These are phyloP conservation scores for Diplodia seriata DNA, from an alignment of 2,329 filamentous ascomycete genomes.

Conservation along the genomic window DNA sequence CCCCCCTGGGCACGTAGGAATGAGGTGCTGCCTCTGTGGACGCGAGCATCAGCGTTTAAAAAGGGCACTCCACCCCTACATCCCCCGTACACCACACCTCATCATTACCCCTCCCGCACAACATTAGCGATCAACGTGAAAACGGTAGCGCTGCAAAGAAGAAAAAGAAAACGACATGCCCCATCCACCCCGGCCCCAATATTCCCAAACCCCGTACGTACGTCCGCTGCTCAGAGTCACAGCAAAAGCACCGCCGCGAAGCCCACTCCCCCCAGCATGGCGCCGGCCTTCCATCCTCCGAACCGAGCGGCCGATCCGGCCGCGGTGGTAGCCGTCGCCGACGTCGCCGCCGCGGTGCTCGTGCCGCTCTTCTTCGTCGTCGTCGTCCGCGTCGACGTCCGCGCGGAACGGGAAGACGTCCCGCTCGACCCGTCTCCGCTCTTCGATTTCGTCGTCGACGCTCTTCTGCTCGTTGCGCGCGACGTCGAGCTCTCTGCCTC, in stretches of 20 bases:
- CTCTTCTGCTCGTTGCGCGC: not conserved
- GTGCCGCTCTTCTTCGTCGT: not conserved
- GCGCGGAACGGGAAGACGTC: not conserved
- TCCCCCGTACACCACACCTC: not conserved
- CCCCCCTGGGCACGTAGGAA: not conserved
- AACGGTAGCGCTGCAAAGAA: not conserved
- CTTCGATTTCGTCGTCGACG: not conserved
- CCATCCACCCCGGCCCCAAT: too few species aligned
- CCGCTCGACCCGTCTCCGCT: not conserved
- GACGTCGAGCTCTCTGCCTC: not conserved
- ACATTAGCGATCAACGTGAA: conserved; percentile 1
- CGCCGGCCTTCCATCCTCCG: not conserved
- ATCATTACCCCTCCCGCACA: not conserved
- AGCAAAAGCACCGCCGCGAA: not conserved
- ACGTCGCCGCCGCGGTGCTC: not conserved
- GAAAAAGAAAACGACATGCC: too few species aligned
- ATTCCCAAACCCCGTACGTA: too few species aligned
- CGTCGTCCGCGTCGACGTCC: not conserved
- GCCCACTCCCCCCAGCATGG: not conserved
- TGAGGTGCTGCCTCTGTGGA: not conserved
- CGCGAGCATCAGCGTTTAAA: not conserved
- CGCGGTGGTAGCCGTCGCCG: not conserved
- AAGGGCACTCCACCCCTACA: not conserved
- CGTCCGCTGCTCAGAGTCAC: not conserved
- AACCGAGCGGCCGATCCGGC: not conserved